Conservation (phyloP, 129 eudicot species). For the Pittosporum tobira region DNA sequence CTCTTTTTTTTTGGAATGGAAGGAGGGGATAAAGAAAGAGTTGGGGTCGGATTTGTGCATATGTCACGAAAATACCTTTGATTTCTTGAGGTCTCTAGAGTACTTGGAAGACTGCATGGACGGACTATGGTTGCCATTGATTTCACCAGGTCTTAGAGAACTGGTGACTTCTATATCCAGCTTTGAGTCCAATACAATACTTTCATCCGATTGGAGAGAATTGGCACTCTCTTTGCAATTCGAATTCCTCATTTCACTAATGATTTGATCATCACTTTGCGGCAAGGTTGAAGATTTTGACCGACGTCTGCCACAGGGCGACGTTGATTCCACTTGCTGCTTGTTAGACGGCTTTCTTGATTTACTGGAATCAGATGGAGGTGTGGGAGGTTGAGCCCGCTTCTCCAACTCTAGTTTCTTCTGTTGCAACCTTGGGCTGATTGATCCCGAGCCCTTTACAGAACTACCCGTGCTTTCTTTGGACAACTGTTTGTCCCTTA, state of each 20-base stretch:
- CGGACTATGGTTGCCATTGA: slow-evolving; percentile 16
- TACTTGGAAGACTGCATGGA: slow-evolving; percentile 12
- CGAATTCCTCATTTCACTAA: slow-evolving; percentile 31
- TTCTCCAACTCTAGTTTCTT: slow-evolving; percentile 59
- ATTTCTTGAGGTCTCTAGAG: slow-evolving; percentile 27
- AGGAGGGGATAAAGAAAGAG: no score
- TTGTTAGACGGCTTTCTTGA: slow-evolving; percentile 37
- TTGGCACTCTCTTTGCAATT: slow-evolving; percentile 27
- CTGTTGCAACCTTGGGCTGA: slow-evolving; percentile 75
- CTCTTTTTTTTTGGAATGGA: no score
- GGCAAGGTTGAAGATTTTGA: slow-evolving; percentile 34
- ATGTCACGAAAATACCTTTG: no score
- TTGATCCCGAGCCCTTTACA: slow-evolving; percentile 44
- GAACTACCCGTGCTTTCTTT: slow-evolving; percentile 39
- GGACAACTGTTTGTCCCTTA: slow-evolving; percentile 33
- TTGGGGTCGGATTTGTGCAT: no score
- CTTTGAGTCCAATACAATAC: slow-evolving; percentile 11
- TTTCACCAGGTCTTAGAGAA: slow-evolving; percentile 23
- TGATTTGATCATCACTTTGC: slow-evolving; percentile 33
- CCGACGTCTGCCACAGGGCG: slow-evolving; percentile 82
- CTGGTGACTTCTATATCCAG: slow-evolving; percentile 17
- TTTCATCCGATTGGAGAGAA: slow-evolving; percentile 20
- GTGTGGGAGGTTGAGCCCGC: slow-evolving; percentile 71
- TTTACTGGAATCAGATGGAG: slow-evolving; percentile 55
- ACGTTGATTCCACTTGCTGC: slow-evolving; percentile 54